These are phyloP conservation scores for Agaricus sinodeliciosus DNA, from an alignment of 768 basidiomycete species.

Conservation along the genomic window DNA sequence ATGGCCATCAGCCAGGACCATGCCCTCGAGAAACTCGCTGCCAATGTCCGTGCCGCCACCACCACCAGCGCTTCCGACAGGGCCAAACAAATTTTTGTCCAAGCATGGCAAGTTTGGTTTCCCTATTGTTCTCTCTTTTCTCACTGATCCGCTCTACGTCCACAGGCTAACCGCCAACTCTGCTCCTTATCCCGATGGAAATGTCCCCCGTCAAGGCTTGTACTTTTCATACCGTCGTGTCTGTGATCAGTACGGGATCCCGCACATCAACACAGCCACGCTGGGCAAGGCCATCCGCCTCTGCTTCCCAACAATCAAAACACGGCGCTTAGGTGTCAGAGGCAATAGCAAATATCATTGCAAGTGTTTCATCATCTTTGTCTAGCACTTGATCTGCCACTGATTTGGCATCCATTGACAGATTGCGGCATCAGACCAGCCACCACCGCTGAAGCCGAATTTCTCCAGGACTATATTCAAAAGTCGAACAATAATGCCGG, in stretches of 20 bases:
- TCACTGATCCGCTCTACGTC: constrained; percentile 2
- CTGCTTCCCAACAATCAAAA: constrained; percentile 94
- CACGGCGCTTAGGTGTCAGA: constrained; percentile 83
- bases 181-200: constrained; percentile 86
- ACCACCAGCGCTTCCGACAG: constrained; percentile 88
- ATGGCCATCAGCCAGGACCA: constrained; percentile 76
- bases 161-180: constrained; percentile 83
- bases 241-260: constrained; percentile 89
- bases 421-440: constrained; percentile 92
- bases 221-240: constrained; percentile 90
- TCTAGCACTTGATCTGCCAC: constrained; percentile 20
- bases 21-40: constrained; percentile 78
- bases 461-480: constrained; percentile 87
- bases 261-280: constrained; percentile 93
- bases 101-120: constrained; percentile 64
- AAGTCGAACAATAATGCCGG: constrained; percentile 85
- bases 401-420: constrained; percentile 31
- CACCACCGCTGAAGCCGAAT: constrained; percentile 87
- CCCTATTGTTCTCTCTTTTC: constrained; percentile 8
- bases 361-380: constrained; percentile 32
- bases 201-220: constrained; percentile 89
- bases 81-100: constrained; percentile 89
- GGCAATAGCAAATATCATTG: constrained; percentile 98
- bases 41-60: constrained; percentile 81
- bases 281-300: constrained; percentile 91